Evolutionary conservation across 2,329 filamentous ascomycete species (phyloP), one percentile per base, ranked within the genome.

Genomic region (Dryadomyces quercivorus): DNA sequence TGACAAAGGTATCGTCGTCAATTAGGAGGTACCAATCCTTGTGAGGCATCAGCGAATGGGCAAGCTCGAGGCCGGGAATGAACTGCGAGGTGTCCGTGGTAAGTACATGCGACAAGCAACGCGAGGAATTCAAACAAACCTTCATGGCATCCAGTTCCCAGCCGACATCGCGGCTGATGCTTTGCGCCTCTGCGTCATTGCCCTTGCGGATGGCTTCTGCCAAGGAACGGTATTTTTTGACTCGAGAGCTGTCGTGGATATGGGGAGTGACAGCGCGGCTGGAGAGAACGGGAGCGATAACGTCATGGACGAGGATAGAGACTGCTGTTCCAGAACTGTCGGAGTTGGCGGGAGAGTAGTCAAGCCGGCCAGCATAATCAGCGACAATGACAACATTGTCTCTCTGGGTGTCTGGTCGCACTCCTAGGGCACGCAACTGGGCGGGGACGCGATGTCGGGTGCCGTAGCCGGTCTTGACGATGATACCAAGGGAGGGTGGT

Each of bases 11-110:
- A 61, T 81, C 77, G 63, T 81, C 78, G 63, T 81, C 77, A 15
- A 78, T 64, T 58, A 81, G 73, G 57, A 80, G 63, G 61, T 80
- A 81, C 78, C 78, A 81, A 62, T 78, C 77, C 66, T 80, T 81
- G 57, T 69, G 63, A 0, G 77, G 77, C 61, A 79, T 67, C 16
- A 65, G 68, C 43, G 68, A 64, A 66, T 74, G 78, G 20, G 74
- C 68, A 57, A 76, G 70, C 59, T 80, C 75, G 59, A 81, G 72
- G 46, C 75, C 74, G 44, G 75, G 72, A 52, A 80, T 72, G 61
- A 79, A 79, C 77, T 80, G 56, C 2, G 16, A 15, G 51, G 18
- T 3, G 34, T 10, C 15, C 56, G 44, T 5, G 34, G 31, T 49
- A 53, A 34, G 18, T 22, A 15, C 9, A 46, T 26, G 18, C 15